phyloP scores from a whole-genome alignment of 129 eudicot species.

The Centella asiatica region DNA sequence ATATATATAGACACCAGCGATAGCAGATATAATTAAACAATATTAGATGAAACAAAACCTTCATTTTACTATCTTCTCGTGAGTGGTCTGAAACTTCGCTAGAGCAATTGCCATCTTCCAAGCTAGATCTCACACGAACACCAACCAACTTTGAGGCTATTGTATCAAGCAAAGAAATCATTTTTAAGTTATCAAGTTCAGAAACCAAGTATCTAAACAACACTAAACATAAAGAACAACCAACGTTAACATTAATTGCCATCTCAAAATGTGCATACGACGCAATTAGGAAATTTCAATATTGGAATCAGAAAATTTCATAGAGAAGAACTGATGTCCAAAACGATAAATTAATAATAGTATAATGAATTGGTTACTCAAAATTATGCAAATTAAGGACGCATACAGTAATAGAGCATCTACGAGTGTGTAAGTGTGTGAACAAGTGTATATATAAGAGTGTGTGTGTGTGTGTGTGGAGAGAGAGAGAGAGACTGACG shows the following conservation, averaged over 20 bases:
- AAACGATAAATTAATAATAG: too few relatives aligned
- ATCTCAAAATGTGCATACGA: too few relatives aligned
- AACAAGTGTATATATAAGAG: background rate
- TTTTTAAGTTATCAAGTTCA: background rate
- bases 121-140: slow-evolving; percentile 46
- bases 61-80: slow-evolving; percentile 20
- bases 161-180: slow-evolving; percentile 12
- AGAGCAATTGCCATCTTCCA: slow-evolving; percentile 32
- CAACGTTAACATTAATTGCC: too few relatives aligned
- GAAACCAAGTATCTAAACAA: background rate
- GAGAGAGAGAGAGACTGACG: slow-evolving; percentile 17
- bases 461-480: background rate
- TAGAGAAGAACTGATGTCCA: too few relatives aligned
- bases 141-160: slow-evolving; percentile 26
- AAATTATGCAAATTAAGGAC: too few relatives aligned
- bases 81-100: slow-evolving; percentile 32
- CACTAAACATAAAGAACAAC: slow-evolving; percentile 3
- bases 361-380: too few relatives aligned
- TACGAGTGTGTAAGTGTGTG: background rate
- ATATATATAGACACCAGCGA: background rate
- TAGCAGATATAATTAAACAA: background rate
- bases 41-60: slow-evolving; percentile 21
- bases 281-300: too few relatives aligned
- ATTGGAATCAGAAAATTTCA: too few relatives aligned
- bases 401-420: background rate